Evolutionary conservation across 1,284 basidiomycete species (phyloP).

Genomic region (Earliella scabrosa): DNA sequence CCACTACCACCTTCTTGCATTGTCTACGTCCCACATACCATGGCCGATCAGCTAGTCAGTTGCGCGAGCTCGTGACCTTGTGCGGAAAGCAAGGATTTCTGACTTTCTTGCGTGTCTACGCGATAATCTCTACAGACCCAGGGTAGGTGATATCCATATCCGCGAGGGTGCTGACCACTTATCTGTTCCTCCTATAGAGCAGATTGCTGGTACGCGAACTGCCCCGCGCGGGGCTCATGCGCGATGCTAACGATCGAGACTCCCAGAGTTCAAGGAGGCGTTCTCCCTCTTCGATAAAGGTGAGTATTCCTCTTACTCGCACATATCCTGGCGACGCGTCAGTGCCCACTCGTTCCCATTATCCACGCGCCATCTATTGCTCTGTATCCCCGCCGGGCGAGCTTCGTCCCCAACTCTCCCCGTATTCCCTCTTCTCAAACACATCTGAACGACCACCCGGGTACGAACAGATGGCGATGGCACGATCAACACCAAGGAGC

Average conservation of each 20-base stretch:
- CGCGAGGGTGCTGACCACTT: conserved; percentile 26
- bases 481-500: conserved; percentile 94
- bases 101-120: not conserved
- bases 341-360: conserved; percentile 11
- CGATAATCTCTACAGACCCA: conserved; percentile 54
- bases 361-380: not conserved
- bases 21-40: conserved; percentile 31
- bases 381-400: not conserved
- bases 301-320: conserved; percentile 40
- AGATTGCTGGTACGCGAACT: conserved; percentile 62
- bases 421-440: no score
- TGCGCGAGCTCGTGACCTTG: not conserved
- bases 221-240: not conserved
- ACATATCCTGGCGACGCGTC: conserved; percentile 1
- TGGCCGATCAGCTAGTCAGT: conserved; percentile 76
- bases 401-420: conserved; percentile 3
- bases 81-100: no score
- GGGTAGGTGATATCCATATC: conserved; percentile 51
- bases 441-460: not conserved
- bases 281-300: conserved; percentile 95
- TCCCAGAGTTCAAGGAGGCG: conserved; percentile 84
- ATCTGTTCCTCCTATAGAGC: conserved; percentile 46
- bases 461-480: conserved; percentile 87
- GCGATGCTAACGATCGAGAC: conserved; percentile 11
- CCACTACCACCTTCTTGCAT: conserved; percentile 12